Conservation (phyloP, 108 stramenopile species). For the Cyclotella sp. region DNA sequence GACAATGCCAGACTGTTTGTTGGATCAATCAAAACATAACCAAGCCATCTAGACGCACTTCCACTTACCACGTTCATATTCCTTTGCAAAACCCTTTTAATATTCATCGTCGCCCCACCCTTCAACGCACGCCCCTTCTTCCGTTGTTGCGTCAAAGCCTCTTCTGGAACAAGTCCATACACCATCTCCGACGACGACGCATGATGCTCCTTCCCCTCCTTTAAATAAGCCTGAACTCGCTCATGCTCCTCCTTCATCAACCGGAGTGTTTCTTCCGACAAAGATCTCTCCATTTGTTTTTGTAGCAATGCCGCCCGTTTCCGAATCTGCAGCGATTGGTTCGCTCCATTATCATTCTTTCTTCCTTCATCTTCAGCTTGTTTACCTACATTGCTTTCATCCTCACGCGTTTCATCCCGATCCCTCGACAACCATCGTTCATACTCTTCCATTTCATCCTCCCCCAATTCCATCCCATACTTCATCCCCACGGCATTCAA, state of each 20-base stretch:
- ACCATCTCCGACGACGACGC: conserved; percentile 15
- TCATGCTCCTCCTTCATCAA: conserved; percentile 43
- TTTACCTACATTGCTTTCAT: conserved; percentile 8
- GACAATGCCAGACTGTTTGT: too few species aligned
- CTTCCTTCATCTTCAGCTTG: conserved; percentile 3
- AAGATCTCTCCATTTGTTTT: conserved; percentile 52
- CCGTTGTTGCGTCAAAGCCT: conserved; percentile 1
- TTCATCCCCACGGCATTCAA: conserved; percentile 67
- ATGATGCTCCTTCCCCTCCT: conserved; percentile 7
- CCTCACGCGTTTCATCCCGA: conserved; percentile 4
- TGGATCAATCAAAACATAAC: too few species aligned
- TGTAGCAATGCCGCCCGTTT: conserved; percentile 50
- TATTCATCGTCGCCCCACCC: conserved; percentile 64
- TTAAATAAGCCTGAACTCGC: conserved; percentile 25
- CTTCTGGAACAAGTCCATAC: conserved; percentile 30
- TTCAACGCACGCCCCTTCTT: conserved; percentile 36
- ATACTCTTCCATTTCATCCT: conserved; percentile 32
- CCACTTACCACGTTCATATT: conserved; percentile 80
- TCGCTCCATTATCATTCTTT: conserved; percentile 13
- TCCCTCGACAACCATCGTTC: background rate
- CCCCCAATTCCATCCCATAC: conserved; percentile 36
- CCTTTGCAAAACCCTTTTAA: conserved; percentile 63
- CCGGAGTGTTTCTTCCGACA: conserved; percentile 32
- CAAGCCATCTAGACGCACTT: too few species aligned
- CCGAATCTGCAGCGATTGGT: conserved; percentile 51